These are phyloP conservation scores for Colletotrichum costaricense DNA, from an alignment of 2,329 filamentous ascomycete species.

Conservation along the genomic window DNA sequence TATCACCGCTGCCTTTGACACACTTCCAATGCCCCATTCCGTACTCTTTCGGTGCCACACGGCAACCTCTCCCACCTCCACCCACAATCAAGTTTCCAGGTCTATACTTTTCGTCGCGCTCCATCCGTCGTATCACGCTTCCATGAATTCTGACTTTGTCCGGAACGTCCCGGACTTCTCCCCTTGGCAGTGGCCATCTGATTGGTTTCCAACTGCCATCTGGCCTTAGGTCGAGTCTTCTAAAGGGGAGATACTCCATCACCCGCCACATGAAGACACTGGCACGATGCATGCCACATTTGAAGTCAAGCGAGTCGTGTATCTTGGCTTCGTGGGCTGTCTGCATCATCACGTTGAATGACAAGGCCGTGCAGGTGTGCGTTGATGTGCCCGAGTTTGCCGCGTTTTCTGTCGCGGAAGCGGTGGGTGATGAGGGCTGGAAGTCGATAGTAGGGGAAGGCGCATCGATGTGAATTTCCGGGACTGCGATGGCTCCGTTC, in stretches of 20 bases:
- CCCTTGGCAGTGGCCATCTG: constrained; percentile 81
- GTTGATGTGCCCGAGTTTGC: constrained; percentile 1
- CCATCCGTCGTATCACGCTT: constrained; percentile 79
- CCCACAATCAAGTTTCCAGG: constrained; percentile 85
- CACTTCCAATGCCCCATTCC: constrained; percentile 81
- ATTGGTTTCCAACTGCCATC: constrained; percentile 85
- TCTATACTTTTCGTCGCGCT: constrained; percentile 71
- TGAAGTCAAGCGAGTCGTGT: constrained; percentile 78
- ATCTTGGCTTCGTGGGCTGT: constrained; percentile 66
- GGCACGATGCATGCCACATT: constrained; percentile 64
- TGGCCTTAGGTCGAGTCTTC: constrained; percentile 79
- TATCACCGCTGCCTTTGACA: constrained; percentile 71
- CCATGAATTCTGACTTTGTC: constrained; percentile 76
- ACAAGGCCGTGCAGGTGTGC: background rate
- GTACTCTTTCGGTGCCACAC: constrained; percentile 67
- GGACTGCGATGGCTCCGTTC: constrained; percentile 40
- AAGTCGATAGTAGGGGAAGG: constrained; percentile 36
- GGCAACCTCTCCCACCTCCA: constrained; percentile 78
- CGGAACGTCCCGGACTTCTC: constrained; percentile 83
- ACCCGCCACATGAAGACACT: constrained; percentile 78
- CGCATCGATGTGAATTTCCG: constrained; percentile 44
- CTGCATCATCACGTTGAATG: constrained; percentile 70
- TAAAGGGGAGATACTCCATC: constrained; percentile 86
- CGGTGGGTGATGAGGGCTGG: constrained; percentile 24
- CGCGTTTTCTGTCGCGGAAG: background rate